phyloP scores from a whole-genome alignment of 257 asterid species.

The Vinca minor region DNA sequence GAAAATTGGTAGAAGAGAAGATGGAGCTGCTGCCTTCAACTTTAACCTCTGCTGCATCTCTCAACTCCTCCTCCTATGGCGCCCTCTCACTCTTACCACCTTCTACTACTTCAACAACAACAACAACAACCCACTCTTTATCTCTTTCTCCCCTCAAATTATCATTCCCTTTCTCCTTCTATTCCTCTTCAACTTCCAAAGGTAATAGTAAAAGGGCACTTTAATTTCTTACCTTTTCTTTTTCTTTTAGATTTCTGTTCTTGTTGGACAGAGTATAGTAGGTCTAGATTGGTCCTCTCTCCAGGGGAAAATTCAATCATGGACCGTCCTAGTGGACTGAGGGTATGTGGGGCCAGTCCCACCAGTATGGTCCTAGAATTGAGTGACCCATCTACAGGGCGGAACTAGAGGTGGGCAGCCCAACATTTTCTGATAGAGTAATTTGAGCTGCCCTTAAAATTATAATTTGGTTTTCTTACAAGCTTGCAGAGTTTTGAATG shows the following conservation, averaged over 20 bases:
- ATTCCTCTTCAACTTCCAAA: constrained; percentile 7
- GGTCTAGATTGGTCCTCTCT: too few relatives aligned
- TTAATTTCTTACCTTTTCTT: background rate
- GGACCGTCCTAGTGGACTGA: too few relatives aligned
- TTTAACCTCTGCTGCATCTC: background rate
- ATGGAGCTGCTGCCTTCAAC: constrained; percentile 18
- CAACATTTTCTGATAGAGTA: background rate
- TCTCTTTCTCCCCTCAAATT: background rate
- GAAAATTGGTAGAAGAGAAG: background rate
- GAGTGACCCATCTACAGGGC: too few relatives aligned
- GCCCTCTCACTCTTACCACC: background rate
- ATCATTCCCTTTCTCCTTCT: constrained; percentile 1
- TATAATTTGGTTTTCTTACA: too few relatives aligned
- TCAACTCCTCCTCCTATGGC: background rate
- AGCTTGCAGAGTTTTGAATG: too few relatives aligned
- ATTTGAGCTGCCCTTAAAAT: too few relatives aligned
- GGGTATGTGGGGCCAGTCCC: too few relatives aligned
- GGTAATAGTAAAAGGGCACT: constrained; percentile 8
- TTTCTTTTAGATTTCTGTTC: too few relatives aligned
- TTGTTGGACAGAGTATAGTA: too few relatives aligned
- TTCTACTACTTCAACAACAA: constrained; percentile 1
- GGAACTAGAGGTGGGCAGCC: too few relatives aligned
- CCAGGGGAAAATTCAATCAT: too few relatives aligned
- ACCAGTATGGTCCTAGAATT: too few relatives aligned
- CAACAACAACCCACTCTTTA: constrained; percentile 11